Evolutionary conservation across 768 basidiomycete genomes (phyloP), one percentile per base, ranked within the genome.

Genomic region (Trametes villosa): DNA sequence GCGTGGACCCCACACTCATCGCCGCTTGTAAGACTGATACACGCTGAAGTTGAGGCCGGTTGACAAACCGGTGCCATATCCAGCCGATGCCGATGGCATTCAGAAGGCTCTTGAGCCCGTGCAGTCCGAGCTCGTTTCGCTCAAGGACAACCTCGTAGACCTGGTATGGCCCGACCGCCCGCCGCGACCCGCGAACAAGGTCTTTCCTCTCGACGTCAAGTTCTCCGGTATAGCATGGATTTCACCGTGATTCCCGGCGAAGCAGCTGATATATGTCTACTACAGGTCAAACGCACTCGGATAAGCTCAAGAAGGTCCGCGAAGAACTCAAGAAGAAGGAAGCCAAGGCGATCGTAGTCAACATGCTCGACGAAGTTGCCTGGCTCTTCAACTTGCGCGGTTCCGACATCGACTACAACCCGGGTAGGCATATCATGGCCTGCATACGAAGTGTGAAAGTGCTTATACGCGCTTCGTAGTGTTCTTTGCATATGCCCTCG

Each of bases 301-400:
- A 83, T 29, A 99, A 99, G 74, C 77, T 99, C 41, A 74, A 75
- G 18, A 76, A 78, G 20, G 75, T 94, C 6, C 81, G 93, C 33
- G 81, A 86, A 57, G 86, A 89, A 61, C 65, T 96, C 54, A 67
- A 71, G 56, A 86, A 85, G 77, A 81, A 85, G 67, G 82, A 85
- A 22, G 77, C 76, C n/a, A 82, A 86, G 64, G 94, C 90, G 1
- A 73, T 92, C 41, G 87, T 96, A 1, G 83, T 98, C 4, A 89
- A 82, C n/a, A 87, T 89, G 81, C 83, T 98, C 22, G 96, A 98
- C 72, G 96, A 98, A 72, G 86, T 96, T 50, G 94, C 94, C 0
- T 98, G 94, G 94, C 70, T 95, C 38, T 92, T 94, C 77, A 96
- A 98, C 73, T 78, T 99, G 31, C 87, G 96, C 62, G 96, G 95